Evolutionary conservation across 1,139 yeast genomes (phyloP), one percentile per base, ranked within the genome.

Genomic region (Pichia sp.): DNA sequence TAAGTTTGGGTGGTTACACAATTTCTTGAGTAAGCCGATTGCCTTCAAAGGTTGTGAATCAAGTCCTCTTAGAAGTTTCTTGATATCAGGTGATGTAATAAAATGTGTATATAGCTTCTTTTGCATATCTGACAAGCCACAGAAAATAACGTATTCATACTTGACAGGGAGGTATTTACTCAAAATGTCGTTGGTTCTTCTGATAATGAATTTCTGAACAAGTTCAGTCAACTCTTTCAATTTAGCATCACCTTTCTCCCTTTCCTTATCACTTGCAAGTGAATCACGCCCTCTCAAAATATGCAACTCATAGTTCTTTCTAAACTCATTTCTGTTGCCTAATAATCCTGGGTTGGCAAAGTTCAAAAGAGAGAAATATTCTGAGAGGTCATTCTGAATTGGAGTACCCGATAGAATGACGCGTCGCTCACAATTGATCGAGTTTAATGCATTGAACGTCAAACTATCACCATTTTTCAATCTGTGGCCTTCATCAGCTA

Each of bases 401-500:
- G 99, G 99, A 0, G 99, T 91, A 32, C 99, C 99, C 0, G 96
- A 86, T 24, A 91, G 63, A 46, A 91, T 91, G 9, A 91, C 96
- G 47, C 99, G 71, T 52, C 98, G 67, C 35, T 80, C 78, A 55
- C 95, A 91, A 37, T 80, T 75, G 37, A 91, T 68, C 12, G 91
- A 75, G 54, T 86, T 82, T 35, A 91, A 66, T 0, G 97, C 87
- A 0, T 88, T 85, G 51, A 88, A 91, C 0, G 98, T 93, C 40
- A 83, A 71, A 0, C 96, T 87, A 26, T 91, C 98, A 19, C 96
- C 95, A 56, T 93, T 91, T 53, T 91, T 91, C 50, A 91, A 67
- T 41, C 98, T 67, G 58, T 91, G 99, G 8, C 98, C 99, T 60
- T 91, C 99, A 55, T 91, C 99, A 5, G 97, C 96, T 29, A 91